Evolutionary conservation across 306 rosid species (phyloP), one percentile per base, ranked within the genome.

Genomic region (Vigna reflexopilosa): DNA sequence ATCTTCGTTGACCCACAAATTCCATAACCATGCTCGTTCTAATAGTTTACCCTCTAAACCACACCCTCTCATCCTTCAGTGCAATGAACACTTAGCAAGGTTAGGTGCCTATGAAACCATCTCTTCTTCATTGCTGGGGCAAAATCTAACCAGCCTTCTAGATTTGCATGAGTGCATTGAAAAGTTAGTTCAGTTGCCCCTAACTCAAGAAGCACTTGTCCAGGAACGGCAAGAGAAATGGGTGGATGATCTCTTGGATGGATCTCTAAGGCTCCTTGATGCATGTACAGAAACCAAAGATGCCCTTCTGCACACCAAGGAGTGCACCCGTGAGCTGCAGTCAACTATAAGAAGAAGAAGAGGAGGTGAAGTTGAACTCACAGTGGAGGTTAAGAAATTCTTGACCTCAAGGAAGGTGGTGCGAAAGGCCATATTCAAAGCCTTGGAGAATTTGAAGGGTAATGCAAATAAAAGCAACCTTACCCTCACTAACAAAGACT

Each of bases 1-100:
- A 68, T 85, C 79, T 74, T 8, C 79, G 50, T 78, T 67, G 73
- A 64, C 70, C 80, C 50, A 17, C 51, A 82, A 78, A 78, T 68
- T 69, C 62, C 71, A 70, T 36, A 75, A 64, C 79, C 86, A 78
- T 78, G 76, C 79, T 70, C 88, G 85, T 74, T 85, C 79, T n/a
- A 74, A 65, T 36, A 73, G 77, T 56, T 81, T 81, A 49, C 84
- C 84, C 30, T 81, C 80, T 28, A 74, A 55, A 16, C 80, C 84
- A 20, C 78, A 82, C 68, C 81, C 85, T 26, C 24, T 82, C 52
- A 76, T 76, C 75, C 38, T 77, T 63, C 68, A 62, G 52, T 70
- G 76, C 73, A 70, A 76, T 76, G 77, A 82, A 32, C 75, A 77
- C 67, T 64, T 82, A 24, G 42, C 52, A 56, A 76, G 3, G 52